A percentile compares a stretch with the other conserved stretches of the same genome.
Evolutionary conservation across 805 yeast genomes (phyloP).

Genomic region (Barnettozyma populi): DNA sequence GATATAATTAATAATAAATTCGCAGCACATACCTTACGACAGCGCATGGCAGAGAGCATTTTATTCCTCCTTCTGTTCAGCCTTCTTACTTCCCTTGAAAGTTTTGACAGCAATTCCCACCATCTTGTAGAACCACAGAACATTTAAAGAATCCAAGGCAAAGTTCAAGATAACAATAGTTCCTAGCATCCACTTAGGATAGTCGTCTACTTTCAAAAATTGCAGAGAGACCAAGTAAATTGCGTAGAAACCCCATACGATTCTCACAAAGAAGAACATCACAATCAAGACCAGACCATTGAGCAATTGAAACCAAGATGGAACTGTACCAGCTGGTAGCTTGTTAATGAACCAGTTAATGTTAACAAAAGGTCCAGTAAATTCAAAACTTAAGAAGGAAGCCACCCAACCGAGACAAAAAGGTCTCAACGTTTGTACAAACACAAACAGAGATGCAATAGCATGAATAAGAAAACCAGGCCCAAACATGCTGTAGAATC

Average conservation of each 20-base stretch:
- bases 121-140: constrained; percentile 90
- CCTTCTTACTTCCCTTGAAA: constrained; percentile 14
- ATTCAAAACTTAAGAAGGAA: constrained; percentile 77
- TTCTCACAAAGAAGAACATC: constrained; percentile 72
- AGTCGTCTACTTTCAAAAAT: constrained; percentile 35
- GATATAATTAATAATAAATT: not conserved
- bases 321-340: constrained; percentile 62
- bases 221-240: constrained; percentile 46
- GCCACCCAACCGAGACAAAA: constrained; percentile 80
- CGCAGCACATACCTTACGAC: not conserved
- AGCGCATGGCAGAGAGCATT: not conserved
- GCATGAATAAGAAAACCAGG: constrained; percentile 81
- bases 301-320: constrained; percentile 44
- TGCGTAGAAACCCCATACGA: constrained; percentile 83
- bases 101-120: constrained; percentile 61
- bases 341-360: constrained; percentile 85
- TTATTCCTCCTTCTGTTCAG: constrained; percentile 1
- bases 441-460: constrained; percentile 70
- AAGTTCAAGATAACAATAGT: constrained; percentile 53
- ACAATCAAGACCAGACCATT: constrained; percentile 70
- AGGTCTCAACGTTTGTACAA: constrained; percentile 58
- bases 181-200: constrained; percentile 43
- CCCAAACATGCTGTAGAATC: constrained; percentile 67
- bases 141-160: constrained; percentile 60
- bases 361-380: constrained; percentile 92